Evolutionary conservation across 108 stramenopile genomes (phyloP).

Genomic region (Fragilariopsis cylindrus): DNA sequence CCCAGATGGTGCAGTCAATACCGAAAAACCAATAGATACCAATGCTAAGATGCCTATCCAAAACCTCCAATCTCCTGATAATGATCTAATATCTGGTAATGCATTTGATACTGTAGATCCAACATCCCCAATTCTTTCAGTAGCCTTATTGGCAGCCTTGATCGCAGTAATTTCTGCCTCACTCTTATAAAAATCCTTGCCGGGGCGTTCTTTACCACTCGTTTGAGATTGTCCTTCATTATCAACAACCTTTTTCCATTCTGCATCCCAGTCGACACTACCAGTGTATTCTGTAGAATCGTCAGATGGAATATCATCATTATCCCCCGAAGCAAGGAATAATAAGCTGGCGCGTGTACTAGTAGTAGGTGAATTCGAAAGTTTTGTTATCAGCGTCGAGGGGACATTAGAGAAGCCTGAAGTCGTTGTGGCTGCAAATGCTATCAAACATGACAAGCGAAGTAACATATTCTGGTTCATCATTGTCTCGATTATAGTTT

Average conservation of each 20-base stretch:
- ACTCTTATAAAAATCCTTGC: conserved; percentile 57
- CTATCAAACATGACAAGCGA: background rate
- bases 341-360: no score
- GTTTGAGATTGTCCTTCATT: conserved; percentile 23
- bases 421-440: conserved; percentile 1
- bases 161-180: conserved; percentile 61
- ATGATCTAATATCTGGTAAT: conserved; percentile 26
- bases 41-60: conserved; percentile 54
- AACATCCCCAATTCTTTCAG: conserved; percentile 26
- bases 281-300: conserved; percentile 33
- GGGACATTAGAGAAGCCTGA: background rate
- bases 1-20: conserved; percentile 25
- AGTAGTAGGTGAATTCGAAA: no score
- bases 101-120: conserved; percentile 11
- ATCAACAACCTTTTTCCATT: conserved; percentile 63
- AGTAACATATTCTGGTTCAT: background rate
- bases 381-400: no score
- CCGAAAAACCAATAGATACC: conserved; percentile 40
- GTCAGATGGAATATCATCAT: conserved; percentile 29
- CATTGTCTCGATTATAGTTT: background rate
- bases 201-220: conserved; percentile 36
- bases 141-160: conserved; percentile 50
- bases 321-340: background rate
- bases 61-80: conserved; percentile 56
- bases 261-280: conserved; percentile 57